These are phyloP conservation scores for Cyanodermella asteris DNA, from an alignment of 2,329 filamentous ascomycete genomes.

Conservation along the genomic window DNA sequence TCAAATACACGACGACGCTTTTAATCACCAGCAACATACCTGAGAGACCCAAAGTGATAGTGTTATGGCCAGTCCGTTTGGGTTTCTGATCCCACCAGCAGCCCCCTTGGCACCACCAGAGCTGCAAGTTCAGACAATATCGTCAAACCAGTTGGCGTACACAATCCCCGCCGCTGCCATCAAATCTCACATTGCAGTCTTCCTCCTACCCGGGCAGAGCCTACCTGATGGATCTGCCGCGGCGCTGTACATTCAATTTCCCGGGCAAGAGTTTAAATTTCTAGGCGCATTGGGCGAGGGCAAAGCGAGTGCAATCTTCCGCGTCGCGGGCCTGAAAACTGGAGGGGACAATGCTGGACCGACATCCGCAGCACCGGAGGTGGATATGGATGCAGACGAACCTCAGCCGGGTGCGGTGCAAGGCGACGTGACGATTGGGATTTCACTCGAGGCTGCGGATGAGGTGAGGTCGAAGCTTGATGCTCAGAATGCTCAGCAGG, in stretches of 20 bases:
- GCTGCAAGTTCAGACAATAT: too few relatives aligned
- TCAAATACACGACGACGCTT: too few relatives aligned
- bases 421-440: slow-evolving; percentile 47
- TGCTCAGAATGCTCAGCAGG: slow-evolving; percentile 23
- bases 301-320: slow-evolving; percentile 85
- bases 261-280: slow-evolving; percentile 48
- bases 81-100: too few relatives aligned
- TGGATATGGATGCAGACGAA: slow-evolving; percentile 26
- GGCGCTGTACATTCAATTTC: slow-evolving; percentile 71
- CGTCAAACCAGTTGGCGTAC: slow-evolving; percentile 40
- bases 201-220: slow-evolving; percentile 56
- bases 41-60: too few relatives aligned
- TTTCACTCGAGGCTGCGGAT: slow-evolving; percentile 56
- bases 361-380: slow-evolving; percentile 4
- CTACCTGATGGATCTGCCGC: slow-evolving; percentile 61
- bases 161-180: slow-evolving; percentile 39
- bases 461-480: slow-evolving; percentile 50
- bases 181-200: slow-evolving; percentile 62
- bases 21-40: too few relatives aligned
- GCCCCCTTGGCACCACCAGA: too few relatives aligned
- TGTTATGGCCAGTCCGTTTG: too few relatives aligned
- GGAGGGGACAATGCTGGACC: slow-evolving; percentile 1
- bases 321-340: slow-evolving; percentile 36
- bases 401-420: slow-evolving; percentile 11
- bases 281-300: slow-evolving; percentile 75